Percentiles rank a stretch among this genome's conserved stretches.
phyloP scores from a whole-genome alignment of 164 flowering plant genomes.

The Echeveria elegans region DNA sequence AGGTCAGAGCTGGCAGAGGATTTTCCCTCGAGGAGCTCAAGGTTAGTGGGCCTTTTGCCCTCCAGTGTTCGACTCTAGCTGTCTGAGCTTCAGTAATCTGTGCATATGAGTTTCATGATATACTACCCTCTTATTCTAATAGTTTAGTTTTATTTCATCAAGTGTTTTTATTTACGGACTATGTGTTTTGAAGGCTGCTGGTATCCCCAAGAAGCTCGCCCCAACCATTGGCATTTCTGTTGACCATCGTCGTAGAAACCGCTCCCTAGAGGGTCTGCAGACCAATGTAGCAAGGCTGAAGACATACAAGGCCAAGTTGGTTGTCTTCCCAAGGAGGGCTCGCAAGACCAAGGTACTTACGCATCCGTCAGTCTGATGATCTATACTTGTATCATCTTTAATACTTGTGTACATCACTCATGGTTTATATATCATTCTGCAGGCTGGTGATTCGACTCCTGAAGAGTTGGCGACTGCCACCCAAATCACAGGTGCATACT shows the following conservation, averaged over 20 bases:
- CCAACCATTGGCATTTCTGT: constrained; percentile 77
- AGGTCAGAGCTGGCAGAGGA: constrained; percentile 4
- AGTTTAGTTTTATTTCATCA: background rate
- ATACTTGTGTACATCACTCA: too few species aligned
- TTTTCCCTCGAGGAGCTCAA: background rate
- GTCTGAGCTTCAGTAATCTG: too few species aligned
- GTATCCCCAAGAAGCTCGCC: constrained; percentile 70
- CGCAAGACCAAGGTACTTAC: constrained; percentile 55
- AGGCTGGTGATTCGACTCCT: constrained; percentile 40
- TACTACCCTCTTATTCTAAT: too few species aligned
- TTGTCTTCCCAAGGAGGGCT: constrained; percentile 74
- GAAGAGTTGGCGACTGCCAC: constrained; percentile 32
- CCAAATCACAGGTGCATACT: constrained; percentile 24
- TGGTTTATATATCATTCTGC: background rate
- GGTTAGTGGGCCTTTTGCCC: background rate
- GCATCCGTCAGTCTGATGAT: background rate
- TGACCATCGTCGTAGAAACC: constrained; percentile 67
- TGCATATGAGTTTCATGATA: background rate
- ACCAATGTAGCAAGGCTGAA: constrained; percentile 69
- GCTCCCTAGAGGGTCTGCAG: constrained; percentile 70
- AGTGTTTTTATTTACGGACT: background rate
- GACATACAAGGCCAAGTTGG: constrained; percentile 77
- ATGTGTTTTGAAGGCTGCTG: constrained; percentile 41
- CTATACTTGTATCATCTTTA: background rate
- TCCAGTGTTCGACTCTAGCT: background rate